phyloP scores from a whole-genome alignment of 169 alveolate species.

The Cryptosporidium viatorum region DNA sequence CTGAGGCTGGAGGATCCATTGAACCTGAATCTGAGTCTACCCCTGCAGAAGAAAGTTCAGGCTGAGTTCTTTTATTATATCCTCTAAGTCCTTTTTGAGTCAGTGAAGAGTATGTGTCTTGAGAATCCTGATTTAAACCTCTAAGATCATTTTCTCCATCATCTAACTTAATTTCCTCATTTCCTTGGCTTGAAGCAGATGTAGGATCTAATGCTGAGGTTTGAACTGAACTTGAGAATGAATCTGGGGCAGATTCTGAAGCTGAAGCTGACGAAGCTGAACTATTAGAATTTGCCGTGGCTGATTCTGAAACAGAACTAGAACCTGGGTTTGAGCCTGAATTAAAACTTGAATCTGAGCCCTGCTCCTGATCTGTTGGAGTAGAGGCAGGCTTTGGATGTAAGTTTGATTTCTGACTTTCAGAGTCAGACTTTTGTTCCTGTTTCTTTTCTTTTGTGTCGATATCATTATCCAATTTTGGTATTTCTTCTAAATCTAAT shows the following conservation, averaged over 20 bases:
- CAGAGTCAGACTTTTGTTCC: slow-evolving; percentile 23
- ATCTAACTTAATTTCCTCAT: background rate
- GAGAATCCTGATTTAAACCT: background rate
- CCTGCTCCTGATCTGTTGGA: slow-evolving; percentile 47
- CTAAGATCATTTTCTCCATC: no score
- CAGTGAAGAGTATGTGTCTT: background rate
- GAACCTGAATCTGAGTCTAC: background rate
- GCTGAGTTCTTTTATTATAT: background rate
- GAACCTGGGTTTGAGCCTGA: background rate
- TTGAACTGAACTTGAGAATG: background rate
- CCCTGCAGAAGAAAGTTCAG: background rate
- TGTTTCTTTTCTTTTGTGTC: slow-evolving; percentile 21
- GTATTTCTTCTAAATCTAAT: slow-evolving; percentile 71
- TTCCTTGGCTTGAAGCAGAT: background rate
- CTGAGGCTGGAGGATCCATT: no score
- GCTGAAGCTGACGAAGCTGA: background rate
- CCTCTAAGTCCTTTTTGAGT: background rate
- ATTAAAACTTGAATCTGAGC: background rate
- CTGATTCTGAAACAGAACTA: background rate
- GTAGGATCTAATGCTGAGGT: background rate
- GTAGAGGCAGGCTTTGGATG: slow-evolving; percentile 67
- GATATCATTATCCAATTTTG: slow-evolving; percentile 23
- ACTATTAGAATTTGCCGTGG: no score
- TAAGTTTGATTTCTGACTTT: slow-evolving; percentile 20
- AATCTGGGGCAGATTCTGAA: background rate